Evolutionary conservation across 257 asterid species (phyloP), one percentile per base, ranked within the genome.

Genomic region (Sherardia arvensis): DNA sequence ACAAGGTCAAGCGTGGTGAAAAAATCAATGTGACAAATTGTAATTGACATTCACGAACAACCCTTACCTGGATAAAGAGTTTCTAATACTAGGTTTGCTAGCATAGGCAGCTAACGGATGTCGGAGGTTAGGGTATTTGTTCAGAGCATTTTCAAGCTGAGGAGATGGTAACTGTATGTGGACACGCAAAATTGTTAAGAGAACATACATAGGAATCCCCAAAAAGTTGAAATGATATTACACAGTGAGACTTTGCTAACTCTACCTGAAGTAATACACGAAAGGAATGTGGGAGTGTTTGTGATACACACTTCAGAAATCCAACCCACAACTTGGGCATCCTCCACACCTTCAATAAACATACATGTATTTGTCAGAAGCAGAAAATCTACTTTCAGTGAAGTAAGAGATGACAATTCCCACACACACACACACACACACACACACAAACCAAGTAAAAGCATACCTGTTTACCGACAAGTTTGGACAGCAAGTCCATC

Each of bases 281-380:
- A 79, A 90, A 90, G 61, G 99, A 93, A 75, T 84, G 97, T 22
- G 99, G 99, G 69, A 84, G 96, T 3, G 96, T 93, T 72, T 93
- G 99, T 27, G 96, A 87, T 68, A 93, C 79, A 53, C 97, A 93
- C 81, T 93, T 93, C 80, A 93, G 71, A 81, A 93, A 82, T 59
- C 99, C 97, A 64, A 90, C 87, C 95, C 95, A 93, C 53, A 87
- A 78, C 77, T 93, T 87, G 27, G 97, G 96, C 91, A 85, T 85
- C 78, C 87, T 86, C 99, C 99, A 93, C 67, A 93, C 85, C 99
- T 90, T 74, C 59, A 69, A n/a, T 75, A 28, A 73, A 78, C 51
- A 75, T 65, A 32, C 64, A 64, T 59, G 26, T 25, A 61, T 43
- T 45, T 66, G 67, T 65, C 61, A 62, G 5, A 21, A 38, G 25